A percentile compares a stretch with the other conserved stretches of the same genome.
These are phyloP conservation scores for Physcomitrium patens DNA, from an alignment of 225 moss, liverwort and hornwort genomes.

Conservation along the genomic window DNA sequence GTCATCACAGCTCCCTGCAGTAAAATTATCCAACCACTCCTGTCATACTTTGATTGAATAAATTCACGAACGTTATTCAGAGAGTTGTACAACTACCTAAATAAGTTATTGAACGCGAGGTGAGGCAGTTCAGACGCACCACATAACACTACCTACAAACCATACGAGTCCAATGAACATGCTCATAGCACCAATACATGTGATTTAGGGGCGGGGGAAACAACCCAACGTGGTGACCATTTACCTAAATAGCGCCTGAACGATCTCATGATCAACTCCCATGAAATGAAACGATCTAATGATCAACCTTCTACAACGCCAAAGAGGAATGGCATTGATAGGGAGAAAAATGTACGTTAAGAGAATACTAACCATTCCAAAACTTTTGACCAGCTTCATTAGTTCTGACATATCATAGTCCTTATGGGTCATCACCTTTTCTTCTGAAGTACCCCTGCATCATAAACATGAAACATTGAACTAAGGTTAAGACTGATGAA, in stretches of 20 bases:
- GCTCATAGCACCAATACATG: neutral
- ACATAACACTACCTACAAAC: neutral
- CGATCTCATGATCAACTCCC: neutral
- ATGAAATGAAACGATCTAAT: too few relatives aligned
- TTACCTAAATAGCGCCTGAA: neutral
- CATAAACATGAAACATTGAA: neutral
- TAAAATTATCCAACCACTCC: neutral
- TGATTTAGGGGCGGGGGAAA: neutral
- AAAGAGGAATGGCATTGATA: neutral
- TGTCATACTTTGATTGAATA: neutral
- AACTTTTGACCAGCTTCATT: constrained; percentile 62
- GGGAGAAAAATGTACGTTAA: neutral
- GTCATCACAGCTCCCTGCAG: constrained; percentile 76
- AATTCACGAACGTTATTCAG: neutral
- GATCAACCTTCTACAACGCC: neutral
- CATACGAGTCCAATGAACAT: neutral
- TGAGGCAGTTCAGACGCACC: too few relatives aligned
- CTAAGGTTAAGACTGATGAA: neutral
- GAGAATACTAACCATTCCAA: constrained; percentile 56
- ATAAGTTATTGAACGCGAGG: neutral
- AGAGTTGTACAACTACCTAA: neutral
- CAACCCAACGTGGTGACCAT: neutral
- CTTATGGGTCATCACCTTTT: constrained; percentile 56
- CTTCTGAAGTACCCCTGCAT: constrained; percentile 51
- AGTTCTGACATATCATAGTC: constrained; percentile 78